A percentile compares a stretch with the other conserved stretches of the same genome.
These are phyloP conservation scores for Funneliformis mosseae DNA, from an alignment of 192 early-diverging fungal genomes.

Conservation along the genomic window DNA sequence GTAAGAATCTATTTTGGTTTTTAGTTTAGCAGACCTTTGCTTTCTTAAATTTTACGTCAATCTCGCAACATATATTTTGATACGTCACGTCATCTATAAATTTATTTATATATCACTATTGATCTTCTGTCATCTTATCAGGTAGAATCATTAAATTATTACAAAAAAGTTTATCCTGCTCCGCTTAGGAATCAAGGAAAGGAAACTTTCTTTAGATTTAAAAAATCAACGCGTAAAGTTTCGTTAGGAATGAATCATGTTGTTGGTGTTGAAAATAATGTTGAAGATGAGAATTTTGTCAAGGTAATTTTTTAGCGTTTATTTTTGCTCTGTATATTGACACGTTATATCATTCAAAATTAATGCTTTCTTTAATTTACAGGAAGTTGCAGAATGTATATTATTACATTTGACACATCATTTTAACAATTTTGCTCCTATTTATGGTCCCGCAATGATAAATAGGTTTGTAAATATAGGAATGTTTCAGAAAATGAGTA, in stretches of 20 bases:
- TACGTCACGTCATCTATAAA: too few relatives aligned
- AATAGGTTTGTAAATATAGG: constrained; percentile 40
- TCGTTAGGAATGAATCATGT: neutral
- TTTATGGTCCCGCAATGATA: constrained; percentile 63
- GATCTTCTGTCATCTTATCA: neutral
- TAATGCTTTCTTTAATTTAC: neutral
- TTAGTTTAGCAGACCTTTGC: too few relatives aligned
- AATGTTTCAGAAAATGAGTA: neutral
- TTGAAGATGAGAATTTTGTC: constrained; percentile 23
- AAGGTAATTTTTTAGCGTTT: neutral
- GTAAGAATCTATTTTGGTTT: neutral
- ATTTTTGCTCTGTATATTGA: too few relatives aligned
- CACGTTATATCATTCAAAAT: too few relatives aligned
- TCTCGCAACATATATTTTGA: too few relatives aligned
- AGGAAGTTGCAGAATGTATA: constrained; percentile 69
- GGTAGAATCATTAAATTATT: neutral
- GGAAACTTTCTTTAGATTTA: neutral
- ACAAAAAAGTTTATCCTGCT: neutral
- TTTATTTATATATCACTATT: too few relatives aligned
- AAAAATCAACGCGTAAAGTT: constrained; percentile 20
- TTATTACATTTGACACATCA: constrained; percentile 69
- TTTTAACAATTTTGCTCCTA: constrained; percentile 67
- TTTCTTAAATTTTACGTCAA: too few relatives aligned
- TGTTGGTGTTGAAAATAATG: constrained; percentile 13
- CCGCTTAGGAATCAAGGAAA: neutral